phyloP scores from a whole-genome alignment of 176 grass and related monocot species.

The Rhynchospora pubera region DNA sequence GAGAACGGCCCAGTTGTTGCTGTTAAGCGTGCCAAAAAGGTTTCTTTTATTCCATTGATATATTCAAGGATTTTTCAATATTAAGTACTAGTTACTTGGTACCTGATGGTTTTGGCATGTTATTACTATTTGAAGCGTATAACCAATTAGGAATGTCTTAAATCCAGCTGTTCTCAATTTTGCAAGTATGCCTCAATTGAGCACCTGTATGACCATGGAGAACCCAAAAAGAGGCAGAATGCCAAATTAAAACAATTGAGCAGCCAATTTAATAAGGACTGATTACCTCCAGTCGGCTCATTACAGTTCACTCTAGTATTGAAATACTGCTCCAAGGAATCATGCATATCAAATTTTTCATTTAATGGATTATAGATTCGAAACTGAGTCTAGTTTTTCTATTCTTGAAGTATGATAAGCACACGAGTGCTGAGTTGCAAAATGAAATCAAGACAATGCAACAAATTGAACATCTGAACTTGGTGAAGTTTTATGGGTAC shows the following conservation, averaged over 20 bases:
- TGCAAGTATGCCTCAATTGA: neutral
- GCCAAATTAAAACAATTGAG: too few species aligned
- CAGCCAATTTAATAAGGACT: too few species aligned
- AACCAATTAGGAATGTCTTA: too few species aligned
- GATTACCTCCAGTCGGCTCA: too few species aligned
- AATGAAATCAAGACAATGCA: constrained; percentile 75
- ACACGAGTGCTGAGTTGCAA: constrained; percentile 37
- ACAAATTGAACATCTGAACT: constrained; percentile 65
- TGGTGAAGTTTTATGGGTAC: constrained; percentile 74
- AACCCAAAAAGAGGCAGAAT: too few species aligned
- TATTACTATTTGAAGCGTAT: neutral
- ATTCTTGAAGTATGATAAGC: constrained; percentile 42
- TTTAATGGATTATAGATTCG: too few species aligned
- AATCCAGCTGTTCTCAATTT: neutral
- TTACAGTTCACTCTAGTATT: too few species aligned
- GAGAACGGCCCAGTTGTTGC: constrained; percentile 47
- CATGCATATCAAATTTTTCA: too few species aligned
- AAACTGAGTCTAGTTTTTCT: neutral
- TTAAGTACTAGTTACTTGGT: neutral
- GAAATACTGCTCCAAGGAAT: too few species aligned
- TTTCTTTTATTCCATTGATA: constrained; percentile 17
- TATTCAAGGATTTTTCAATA: neutral
- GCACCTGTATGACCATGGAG: too few species aligned
- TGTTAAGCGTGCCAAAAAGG: constrained; percentile 77
- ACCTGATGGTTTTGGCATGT: too few species aligned